These are phyloP conservation scores for Paramecium sexaurelia DNA, from an alignment of 73 alveolate species.

Conservation along the genomic window DNA sequence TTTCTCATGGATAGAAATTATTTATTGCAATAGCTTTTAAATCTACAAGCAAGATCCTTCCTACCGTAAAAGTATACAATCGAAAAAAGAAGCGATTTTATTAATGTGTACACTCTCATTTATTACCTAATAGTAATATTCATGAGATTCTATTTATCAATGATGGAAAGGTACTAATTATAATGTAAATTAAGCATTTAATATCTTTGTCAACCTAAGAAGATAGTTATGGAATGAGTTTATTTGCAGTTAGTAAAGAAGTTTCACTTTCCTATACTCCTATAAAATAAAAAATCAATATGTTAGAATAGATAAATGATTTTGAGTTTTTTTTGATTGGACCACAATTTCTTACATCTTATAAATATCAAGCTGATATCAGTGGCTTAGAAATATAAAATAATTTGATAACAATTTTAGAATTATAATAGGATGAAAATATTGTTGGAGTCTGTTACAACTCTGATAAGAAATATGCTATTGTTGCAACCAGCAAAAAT, in stretches of 20 bases:
- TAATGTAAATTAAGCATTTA: not conserved
- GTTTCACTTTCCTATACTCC: conserved; percentile 48
- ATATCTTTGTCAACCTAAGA: not conserved
- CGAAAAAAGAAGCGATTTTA: conserved; percentile 37
- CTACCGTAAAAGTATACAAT: conserved; percentile 61
- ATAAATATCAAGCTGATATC: not conserved
- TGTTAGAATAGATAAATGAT: not conserved
- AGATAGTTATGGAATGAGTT: conserved; percentile 51
- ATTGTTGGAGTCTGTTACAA: not conserved
- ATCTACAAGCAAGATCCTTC: conserved; percentile 52
- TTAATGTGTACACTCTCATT: conserved; percentile 41
- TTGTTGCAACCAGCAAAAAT: not conserved
- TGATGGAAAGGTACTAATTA: conserved; percentile 31
- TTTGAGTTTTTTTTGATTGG: conserved; percentile 23
- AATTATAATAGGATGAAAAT: not conserved
- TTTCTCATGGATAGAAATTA: not conserved
- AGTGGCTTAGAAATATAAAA: not conserved
- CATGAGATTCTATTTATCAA: conserved; percentile 44
- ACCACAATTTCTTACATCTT: not conserved
- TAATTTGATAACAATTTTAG: not conserved
- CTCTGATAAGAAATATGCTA: not conserved
- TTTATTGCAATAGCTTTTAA: conserved; percentile 47
- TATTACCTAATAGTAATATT: conserved; percentile 22
- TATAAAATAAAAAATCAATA: not conserved
- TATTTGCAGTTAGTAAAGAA: conserved; percentile 57